Conservation (phyloP, 805 yeast genomes). For the Candida chauliodis region DNA sequence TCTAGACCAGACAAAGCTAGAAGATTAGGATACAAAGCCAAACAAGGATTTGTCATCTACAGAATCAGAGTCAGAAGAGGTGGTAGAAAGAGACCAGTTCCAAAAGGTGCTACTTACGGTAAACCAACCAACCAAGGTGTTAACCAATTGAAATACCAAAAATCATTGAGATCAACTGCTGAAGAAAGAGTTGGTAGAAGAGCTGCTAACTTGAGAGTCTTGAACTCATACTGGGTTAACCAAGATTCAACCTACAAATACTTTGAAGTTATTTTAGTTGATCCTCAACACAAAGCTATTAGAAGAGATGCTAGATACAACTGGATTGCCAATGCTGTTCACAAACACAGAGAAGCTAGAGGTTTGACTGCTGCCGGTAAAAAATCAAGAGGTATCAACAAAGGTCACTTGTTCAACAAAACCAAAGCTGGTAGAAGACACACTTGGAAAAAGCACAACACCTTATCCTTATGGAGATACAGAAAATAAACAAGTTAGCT, state of each 20-base stretch:
- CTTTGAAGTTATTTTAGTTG: slow-evolving; percentile 96
- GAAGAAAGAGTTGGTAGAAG: slow-evolving; percentile 99
- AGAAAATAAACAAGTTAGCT: slow-evolving; percentile 55
- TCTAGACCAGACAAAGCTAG: slow-evolving; percentile 99
- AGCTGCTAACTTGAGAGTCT: slow-evolving; percentile 97
- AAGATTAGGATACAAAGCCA: slow-evolving; percentile 99
- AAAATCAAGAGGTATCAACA: slow-evolving; percentile 99
- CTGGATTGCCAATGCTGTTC: slow-evolving; percentile 99
- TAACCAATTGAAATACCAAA: slow-evolving; percentile 98
- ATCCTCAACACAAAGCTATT: slow-evolving; percentile 97
- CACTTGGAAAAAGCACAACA: slow-evolving; percentile 99
- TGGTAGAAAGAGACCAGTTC: slow-evolving; percentile 99
- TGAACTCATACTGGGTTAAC: slow-evolving; percentile 99
- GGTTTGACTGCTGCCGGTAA: slow-evolving; percentile 98
- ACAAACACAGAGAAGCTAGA: slow-evolving; percentile 99
- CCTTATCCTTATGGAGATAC: slow-evolving; percentile 99
- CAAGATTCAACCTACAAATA: slow-evolving; percentile 99
- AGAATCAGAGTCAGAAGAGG: slow-evolving; percentile 99
- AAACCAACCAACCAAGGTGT: slow-evolving; percentile 99
- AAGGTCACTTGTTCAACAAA: slow-evolving; percentile 99
- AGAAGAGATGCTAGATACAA: slow-evolving; percentile 98
- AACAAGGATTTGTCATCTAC: slow-evolving; percentile 99
- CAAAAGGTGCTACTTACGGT: slow-evolving; percentile 99
- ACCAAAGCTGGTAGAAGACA: slow-evolving; percentile 98
- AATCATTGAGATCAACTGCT: slow-evolving; percentile 95